These are phyloP conservation scores for Baudoinia panamericana DNA, from an alignment of 495 filamentous ascomycete genomes.

Conservation along the genomic window DNA sequence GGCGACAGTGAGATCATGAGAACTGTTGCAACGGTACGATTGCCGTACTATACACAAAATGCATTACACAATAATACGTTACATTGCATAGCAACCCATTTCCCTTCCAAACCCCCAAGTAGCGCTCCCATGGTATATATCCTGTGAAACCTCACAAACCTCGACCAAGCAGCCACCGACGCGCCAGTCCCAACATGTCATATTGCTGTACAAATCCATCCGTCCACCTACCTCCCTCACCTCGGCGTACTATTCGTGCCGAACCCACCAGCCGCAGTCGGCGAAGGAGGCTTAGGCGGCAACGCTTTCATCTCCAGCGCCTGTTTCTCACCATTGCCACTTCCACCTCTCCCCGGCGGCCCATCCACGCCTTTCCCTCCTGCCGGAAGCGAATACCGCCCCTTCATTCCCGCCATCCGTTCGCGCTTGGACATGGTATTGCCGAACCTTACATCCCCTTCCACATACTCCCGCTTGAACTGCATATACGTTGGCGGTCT, in stretches of 20 bases:
- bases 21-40: no score
- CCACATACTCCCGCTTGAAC: slow-evolving; percentile 64
- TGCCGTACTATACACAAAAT: no score
- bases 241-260: slow-evolving; percentile 8
- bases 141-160: no score
- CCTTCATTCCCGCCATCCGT: slow-evolving; percentile 37
- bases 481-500: slow-evolving; percentile 80
- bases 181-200: not conserved
- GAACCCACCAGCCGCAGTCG: not conserved
- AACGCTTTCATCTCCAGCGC: slow-evolving; percentile 13
- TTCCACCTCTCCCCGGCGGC: not conserved
- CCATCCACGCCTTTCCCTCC: slow-evolving; percentile 1
- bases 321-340: not conserved
- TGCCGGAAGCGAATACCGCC: slow-evolving; percentile 11
- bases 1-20: no score
- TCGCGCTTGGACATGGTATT: slow-evolving; percentile 29
- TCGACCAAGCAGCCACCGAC: no score
- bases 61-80: no score
- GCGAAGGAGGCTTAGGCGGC: not conserved
- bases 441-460: slow-evolving; percentile 79
- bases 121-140: no score
- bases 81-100: no score
- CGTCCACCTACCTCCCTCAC: no score
- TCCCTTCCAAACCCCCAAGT: no score
- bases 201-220: no score